phyloP scores from a whole-genome alignment of 192 early-diverging fungal species.

The Podila clonocystis region DNA sequence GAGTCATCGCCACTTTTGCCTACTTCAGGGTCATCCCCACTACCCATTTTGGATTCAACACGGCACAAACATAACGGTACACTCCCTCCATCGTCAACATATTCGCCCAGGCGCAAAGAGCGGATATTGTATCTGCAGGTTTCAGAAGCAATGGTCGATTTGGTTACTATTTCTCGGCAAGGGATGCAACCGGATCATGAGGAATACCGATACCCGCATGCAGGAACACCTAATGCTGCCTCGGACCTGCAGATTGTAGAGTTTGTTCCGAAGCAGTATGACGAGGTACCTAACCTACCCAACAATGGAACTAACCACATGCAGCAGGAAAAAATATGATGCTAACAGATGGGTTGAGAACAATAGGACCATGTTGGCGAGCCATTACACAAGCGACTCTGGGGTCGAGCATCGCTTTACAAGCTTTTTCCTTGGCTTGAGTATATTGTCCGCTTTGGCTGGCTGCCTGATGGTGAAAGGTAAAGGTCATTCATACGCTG shows the following conservation, averaged over 20 bases:
- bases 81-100: not conserved
- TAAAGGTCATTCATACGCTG: conserved; percentile 17
- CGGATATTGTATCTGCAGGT: conserved; percentile 69
- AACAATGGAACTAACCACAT: too few species aligned
- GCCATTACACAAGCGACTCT: conserved; percentile 57
- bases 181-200: conserved; percentile 57
- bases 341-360: not conserved
- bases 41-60: not conserved
- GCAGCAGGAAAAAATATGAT: not conserved
- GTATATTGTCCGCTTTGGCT: conserved; percentile 73
- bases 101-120: conserved; percentile 22
- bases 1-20: not conserved
- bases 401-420: conserved; percentile 49
- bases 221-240: conserved; percentile 66
- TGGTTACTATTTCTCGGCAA: conserved; percentile 54
- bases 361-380: conserved; percentile 36
- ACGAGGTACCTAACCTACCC: conserved; percentile 15
- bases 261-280: conserved; percentile 50
- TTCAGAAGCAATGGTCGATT: conserved; percentile 66
- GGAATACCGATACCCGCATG: conserved; percentile 67
- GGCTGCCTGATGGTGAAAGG: conserved; percentile 67
- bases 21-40: not conserved
- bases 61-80: not conserved
- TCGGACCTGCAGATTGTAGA: conserved; percentile 64
- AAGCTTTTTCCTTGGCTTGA: conserved; percentile 72